Conservation (phyloP, 2,329 filamentous ascomycete genomes). For the Colletotrichum lini region DNA sequence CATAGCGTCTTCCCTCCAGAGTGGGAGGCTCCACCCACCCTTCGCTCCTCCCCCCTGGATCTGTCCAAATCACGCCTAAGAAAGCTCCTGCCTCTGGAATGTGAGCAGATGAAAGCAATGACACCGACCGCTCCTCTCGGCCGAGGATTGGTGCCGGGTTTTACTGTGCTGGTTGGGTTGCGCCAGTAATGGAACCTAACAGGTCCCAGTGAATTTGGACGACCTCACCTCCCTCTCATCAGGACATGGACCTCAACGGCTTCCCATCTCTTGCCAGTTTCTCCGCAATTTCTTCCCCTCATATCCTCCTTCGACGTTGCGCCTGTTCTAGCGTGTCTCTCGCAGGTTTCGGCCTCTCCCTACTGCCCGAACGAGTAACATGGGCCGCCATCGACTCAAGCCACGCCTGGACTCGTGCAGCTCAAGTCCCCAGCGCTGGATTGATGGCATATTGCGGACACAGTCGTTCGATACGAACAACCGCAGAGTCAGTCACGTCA, state of each 20-base stretch:
- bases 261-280: conserved; percentile 1
- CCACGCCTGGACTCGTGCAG: not conserved
- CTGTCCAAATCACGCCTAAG: not conserved
- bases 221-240: not conserved
- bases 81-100: conserved; percentile 6
- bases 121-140: conserved; percentile 20
- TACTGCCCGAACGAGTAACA: not conserved
- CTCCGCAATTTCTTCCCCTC: not conserved
- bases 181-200: not conserved
- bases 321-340: conserved; percentile 33
- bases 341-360: conserved; percentile 1
- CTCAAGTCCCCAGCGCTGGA: not conserved
- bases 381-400: not conserved
- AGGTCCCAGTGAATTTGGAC: too few species aligned
- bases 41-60: not conserved
- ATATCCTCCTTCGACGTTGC: not conserved
- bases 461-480: conserved; percentile 11
- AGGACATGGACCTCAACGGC: not conserved
- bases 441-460: conserved; percentile 5
- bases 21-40: not conserved
- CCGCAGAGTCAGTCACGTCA: conserved; percentile 10
- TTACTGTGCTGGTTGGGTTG: conserved; percentile 8
- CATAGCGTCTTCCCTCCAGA: not conserved
- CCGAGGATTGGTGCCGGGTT: not conserved
- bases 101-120: conserved; percentile 22